Percentiles rank a stretch among this genome's conserved stretches.
Conservation (phyloP, 2,329 filamentous ascomycete genomes). For the Colletotrichum shisoi region DNA sequence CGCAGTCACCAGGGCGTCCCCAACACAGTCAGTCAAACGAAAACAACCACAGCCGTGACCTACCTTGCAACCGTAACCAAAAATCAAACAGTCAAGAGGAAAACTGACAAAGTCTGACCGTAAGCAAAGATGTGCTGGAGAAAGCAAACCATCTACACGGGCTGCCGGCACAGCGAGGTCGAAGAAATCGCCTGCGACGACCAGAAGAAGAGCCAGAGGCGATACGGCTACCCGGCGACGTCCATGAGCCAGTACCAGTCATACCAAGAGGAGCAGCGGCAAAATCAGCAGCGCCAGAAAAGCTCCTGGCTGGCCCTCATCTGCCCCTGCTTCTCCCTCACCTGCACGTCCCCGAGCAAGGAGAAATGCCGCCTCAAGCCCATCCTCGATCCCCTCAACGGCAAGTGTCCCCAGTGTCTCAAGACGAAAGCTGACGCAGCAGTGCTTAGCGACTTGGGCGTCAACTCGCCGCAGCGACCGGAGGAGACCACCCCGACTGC, state of each 20-base stretch:
- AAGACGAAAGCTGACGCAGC: slow-evolving; percentile 7
- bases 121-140: slow-evolving; percentile 23
- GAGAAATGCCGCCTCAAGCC: slow-evolving; percentile 3
- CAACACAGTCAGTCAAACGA: background rate
- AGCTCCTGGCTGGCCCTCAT: slow-evolving; percentile 16
- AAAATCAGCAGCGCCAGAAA: background rate
- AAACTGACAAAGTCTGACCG: background rate
- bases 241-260: background rate
- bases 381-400: slow-evolving; percentile 1
- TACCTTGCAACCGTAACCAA: background rate
- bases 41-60: background rate
- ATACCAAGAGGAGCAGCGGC: background rate
- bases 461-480: background rate
- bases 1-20: too few relatives aligned
- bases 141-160: slow-evolving; percentile 25
- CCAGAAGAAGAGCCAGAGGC: background rate
- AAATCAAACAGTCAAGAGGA: background rate
- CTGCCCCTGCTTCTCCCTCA: slow-evolving; percentile 16
- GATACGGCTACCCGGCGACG: background rate
- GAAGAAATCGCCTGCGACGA: slow-evolving; percentile 17
- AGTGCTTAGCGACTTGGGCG: slow-evolving; percentile 3
- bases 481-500: too few relatives aligned
- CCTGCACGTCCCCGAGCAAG: background rate
- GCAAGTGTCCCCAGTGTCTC: slow-evolving; percentile 24
- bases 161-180: slow-evolving; percentile 11